Conservation (phyloP, 2,329 filamentous ascomycete genomes). For the Bipolaris zeicola region DNA sequence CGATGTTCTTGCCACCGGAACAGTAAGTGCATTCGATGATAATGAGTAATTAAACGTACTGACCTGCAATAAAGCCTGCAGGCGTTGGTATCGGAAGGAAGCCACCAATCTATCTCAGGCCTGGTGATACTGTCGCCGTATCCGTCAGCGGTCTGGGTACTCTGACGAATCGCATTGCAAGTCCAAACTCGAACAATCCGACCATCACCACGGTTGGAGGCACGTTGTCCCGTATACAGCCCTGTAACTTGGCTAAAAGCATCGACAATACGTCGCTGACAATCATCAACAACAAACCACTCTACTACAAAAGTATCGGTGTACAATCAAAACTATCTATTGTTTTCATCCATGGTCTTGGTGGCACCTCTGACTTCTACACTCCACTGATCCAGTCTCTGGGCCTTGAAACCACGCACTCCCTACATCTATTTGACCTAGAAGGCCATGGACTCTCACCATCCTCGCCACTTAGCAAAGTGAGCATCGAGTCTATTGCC, state of each 20-base stretch:
- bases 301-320: neutral
- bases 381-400: slow-evolving; percentile 52
- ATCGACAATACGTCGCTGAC: neutral
- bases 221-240: neutral
- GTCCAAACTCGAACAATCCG: neutral
- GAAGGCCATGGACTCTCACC: slow-evolving; percentile 63
- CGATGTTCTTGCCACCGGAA: slow-evolving; percentile 57
- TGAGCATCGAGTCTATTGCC: slow-evolving; percentile 51
- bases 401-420: slow-evolving; percentile 37
- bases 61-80: slow-evolving; percentile 35
- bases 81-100: slow-evolving; percentile 50
- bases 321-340: slow-evolving; percentile 35
- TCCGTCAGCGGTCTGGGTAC: slow-evolving; percentile 25
- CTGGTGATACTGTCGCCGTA: slow-evolving; percentile 32
- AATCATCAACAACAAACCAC: neutral
- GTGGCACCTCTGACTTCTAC: slow-evolving; percentile 55
- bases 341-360: slow-evolving; percentile 63
- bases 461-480: slow-evolving; percentile 54
- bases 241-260: neutral
- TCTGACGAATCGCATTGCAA: neutral
- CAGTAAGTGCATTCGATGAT: slow-evolving; percentile 48
- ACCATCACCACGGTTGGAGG: neutral
- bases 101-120: slow-evolving; percentile 39
- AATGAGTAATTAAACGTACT: too few species aligned
- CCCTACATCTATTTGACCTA: slow-evolving; percentile 57